These are phyloP conservation scores for Globisporangium sylvaticum DNA, from an alignment of 352 stramenopile species.

Conservation along the genomic window DNA sequence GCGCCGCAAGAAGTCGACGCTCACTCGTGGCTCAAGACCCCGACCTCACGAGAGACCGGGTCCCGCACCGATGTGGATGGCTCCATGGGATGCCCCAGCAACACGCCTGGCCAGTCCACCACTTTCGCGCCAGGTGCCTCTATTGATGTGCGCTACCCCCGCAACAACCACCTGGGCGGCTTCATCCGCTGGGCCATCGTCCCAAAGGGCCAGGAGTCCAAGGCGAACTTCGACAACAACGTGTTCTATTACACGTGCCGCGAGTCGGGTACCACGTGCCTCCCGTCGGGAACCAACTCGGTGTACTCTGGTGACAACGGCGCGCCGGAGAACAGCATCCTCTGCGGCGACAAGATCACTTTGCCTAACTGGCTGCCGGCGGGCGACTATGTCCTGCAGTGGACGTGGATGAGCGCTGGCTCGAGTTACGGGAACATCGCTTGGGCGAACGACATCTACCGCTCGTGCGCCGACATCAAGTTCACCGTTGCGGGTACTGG, in stretches of 20 bases:
- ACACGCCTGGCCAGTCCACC: slow-evolving; percentile 13
- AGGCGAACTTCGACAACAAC: slow-evolving; percentile 18
- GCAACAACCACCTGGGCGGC: slow-evolving; percentile 31
- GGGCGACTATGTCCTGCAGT: slow-evolving; percentile 58
- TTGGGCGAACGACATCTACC: slow-evolving; percentile 38
- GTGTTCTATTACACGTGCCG: slow-evolving; percentile 28
- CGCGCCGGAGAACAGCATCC: slow-evolving; percentile 16
- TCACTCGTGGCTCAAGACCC: slow-evolving; percentile 12
- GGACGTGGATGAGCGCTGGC: slow-evolving; percentile 44
- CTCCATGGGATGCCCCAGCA: slow-evolving; percentile 21
- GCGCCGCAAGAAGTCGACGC: neutral
- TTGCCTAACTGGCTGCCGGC: slow-evolving; percentile 37
- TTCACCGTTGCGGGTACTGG: slow-evolving; percentile 31
- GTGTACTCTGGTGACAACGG: slow-evolving; percentile 23
- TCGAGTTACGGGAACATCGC: slow-evolving; percentile 46
- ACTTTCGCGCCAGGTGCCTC: slow-evolving; percentile 14
- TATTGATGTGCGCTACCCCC: slow-evolving; percentile 24
- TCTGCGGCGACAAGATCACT: slow-evolving; percentile 45
- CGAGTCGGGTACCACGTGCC: slow-evolving; percentile 20
- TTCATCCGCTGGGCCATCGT: slow-evolving; percentile 30
- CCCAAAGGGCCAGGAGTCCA: slow-evolving; percentile 15
- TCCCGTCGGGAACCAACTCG: slow-evolving; percentile 14
- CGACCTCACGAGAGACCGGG: slow-evolving; percentile 18
- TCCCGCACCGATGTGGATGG: slow-evolving; percentile 28
- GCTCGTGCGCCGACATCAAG: slow-evolving; percentile 50